Evolutionary conservation across 129 eudicot species (phyloP), one percentile per base, ranked within the genome.

Genomic region (Flaveria sonorensis): DNA sequence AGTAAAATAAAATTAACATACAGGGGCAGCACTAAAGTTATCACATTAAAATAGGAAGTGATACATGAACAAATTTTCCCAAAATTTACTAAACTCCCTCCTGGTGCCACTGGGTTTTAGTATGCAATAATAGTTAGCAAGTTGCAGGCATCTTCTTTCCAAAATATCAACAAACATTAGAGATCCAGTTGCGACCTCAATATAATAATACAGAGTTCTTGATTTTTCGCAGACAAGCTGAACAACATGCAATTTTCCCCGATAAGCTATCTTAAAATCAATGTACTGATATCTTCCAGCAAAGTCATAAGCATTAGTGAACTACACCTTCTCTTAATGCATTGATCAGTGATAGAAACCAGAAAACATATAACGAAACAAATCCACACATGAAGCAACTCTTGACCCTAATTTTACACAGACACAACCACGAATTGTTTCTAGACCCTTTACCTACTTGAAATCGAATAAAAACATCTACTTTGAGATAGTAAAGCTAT

Each of bases 341-440:
- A 20, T 30, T 72, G 4, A 32, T 53, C 52, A 72, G 13, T 20
- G 43, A 48, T 21, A 64, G 2, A 76, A 28, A 50, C 39, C 43
- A 19, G 10, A 63, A 48, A 11, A 24, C 13, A n/a, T 12, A 60
- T 26, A 60, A 60, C 39, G 0, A 60, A 23, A 60, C 3, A 26
- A 60, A 60, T 24, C 40, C 80, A 70, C 55, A 63, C 64, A 8
- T 46, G 15, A 36, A 75, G 79, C 79, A 75, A 75, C 79, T 75
- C 71, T 30, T 74, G 71, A 45, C 70, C 45, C 4, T 24, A 18
- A 30, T 40, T 26, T 42, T n/a, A 46, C 26, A 50, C 18, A 30
- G 52, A 59, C 7, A 70, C 63, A 78, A 70, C 43, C 63, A 78
- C 71, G 20, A 42, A 59, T 2, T 1, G 57, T 47, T 65, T 56